Evolutionary conservation across 2,329 filamentous ascomycete species (phyloP).

Genomic region (Phialophora tarda): DNA sequence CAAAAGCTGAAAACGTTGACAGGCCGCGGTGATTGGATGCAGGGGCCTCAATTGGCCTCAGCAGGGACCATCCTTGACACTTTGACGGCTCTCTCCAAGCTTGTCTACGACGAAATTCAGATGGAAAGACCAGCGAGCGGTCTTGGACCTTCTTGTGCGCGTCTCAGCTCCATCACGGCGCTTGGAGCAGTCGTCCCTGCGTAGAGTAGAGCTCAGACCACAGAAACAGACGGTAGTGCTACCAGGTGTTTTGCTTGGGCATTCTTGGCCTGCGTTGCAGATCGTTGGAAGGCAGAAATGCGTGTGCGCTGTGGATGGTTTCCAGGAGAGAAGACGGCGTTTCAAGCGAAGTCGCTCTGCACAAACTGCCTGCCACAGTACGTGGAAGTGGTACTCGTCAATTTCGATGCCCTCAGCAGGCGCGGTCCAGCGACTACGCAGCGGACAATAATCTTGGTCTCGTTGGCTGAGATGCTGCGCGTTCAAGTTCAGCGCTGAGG

Average conservation of each 20-base stretch:
- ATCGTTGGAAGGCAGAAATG: not conserved
- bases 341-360: not conserved
- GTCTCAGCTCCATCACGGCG: not conserved
- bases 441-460: not conserved
- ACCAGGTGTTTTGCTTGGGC: not conserved
- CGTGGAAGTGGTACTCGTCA: not conserved
- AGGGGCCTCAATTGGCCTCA: constrained; percentile 4
- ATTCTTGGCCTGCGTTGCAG: not conserved
- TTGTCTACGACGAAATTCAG: constrained; percentile 11
- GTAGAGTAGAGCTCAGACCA: not conserved
- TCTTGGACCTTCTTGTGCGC: not conserved
- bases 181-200: not conserved
- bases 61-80: constrained; percentile 12
- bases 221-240: not conserved
- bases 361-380: not conserved
- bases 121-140: not conserved
- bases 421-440: not conserved
- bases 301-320: not conserved
- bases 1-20: constrained; percentile 12
- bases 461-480: not conserved
- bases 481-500: not conserved
- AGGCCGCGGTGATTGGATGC: constrained; percentile 30
- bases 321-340: not conserved
- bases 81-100: not conserved
- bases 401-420: not conserved